Conservation (phyloP, 352 stramenopile genomes). For the Phytophthora pinifolia region DNA sequence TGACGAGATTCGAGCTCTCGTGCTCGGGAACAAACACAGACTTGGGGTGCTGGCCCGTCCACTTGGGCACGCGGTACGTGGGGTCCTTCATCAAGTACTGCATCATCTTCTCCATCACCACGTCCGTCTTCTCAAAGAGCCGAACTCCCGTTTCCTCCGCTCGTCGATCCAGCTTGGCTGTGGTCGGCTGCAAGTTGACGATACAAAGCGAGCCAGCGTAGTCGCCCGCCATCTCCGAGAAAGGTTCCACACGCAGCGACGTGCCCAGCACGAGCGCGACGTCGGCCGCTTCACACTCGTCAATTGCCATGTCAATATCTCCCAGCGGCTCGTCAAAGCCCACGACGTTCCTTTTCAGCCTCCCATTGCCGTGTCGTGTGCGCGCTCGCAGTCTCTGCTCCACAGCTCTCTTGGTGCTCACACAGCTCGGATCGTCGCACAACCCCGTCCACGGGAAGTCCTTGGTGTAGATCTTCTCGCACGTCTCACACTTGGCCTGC, state of each 20-base stretch:
- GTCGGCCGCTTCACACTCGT: conserved; percentile 76
- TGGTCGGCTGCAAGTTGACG: conserved; percentile 75
- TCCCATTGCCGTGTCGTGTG: conserved; percentile 75
- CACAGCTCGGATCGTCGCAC: conserved; percentile 60
- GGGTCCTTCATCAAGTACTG: conserved; percentile 56
- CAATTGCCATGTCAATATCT: conserved; percentile 79
- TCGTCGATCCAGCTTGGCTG: conserved; percentile 66
- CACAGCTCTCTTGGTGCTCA: conserved; percentile 64
- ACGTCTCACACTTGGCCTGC: conserved; percentile 82
- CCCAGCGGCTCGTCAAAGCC: conserved; percentile 79
- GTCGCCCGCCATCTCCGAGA: conserved; percentile 79
- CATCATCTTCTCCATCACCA: conserved; percentile 79
- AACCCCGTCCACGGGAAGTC: conserved; percentile 73
- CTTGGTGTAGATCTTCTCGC: conserved; percentile 78
- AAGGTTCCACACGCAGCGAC: conserved; percentile 75
- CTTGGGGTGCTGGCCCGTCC: conserved; percentile 56
- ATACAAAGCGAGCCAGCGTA: conserved; percentile 74
- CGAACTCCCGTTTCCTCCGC: conserved; percentile 67
- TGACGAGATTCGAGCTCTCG: conserved; percentile 74
- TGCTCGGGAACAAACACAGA: conserved; percentile 71
- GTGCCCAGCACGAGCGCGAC: conserved; percentile 79
- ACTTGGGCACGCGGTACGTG: conserved; percentile 58
- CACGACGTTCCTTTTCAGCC: conserved; percentile 76
- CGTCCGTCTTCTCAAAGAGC: conserved; percentile 71
- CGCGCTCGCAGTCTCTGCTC: conserved; percentile 63